phyloP scores from a whole-genome alignment of 1,284 basidiomycete genomes.

The Ganoderma sinense region DNA sequence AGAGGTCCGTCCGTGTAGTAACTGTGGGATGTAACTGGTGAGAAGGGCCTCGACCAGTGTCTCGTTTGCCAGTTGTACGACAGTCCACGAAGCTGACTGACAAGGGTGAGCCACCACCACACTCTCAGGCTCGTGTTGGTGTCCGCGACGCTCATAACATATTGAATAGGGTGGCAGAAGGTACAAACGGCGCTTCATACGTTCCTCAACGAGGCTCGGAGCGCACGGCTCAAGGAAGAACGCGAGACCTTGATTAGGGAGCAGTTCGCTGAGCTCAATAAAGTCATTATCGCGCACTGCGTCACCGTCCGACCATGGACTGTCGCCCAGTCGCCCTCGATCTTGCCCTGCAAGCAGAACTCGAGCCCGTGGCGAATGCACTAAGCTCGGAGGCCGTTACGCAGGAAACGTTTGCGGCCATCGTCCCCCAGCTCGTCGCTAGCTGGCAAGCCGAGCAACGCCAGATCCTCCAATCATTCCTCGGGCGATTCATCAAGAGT shows the following conservation, averaged over 20 bases:
- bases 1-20: not conserved
- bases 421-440: conserved; percentile 1
- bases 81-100: conserved; percentile 12
- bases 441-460: conserved; percentile 6
- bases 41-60: conserved; percentile 4
- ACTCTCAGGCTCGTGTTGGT: too few relatives aligned
- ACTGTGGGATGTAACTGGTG: not conserved
- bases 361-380: not conserved
- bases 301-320: conserved; percentile 3
- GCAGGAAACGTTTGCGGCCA: not conserved
- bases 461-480: not conserved
- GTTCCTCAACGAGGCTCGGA: not conserved
- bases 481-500: not conserved
- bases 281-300: conserved; percentile 11
- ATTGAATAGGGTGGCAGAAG: conserved; percentile 7
- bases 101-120: not conserved
- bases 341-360: conserved; percentile 6
- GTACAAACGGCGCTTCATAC: not conserved
- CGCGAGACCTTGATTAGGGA: not conserved
- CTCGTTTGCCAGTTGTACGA: conserved; percentile 8
- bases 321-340: conserved; percentile 14
- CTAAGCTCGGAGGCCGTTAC: conserved; percentile 11
- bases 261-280: conserved; percentile 9
- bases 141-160: not conserved
- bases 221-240: not conserved